Conservation (phyloP, 768 basidiomycete genomes). For the Pulveroboletus sp. region DNA sequence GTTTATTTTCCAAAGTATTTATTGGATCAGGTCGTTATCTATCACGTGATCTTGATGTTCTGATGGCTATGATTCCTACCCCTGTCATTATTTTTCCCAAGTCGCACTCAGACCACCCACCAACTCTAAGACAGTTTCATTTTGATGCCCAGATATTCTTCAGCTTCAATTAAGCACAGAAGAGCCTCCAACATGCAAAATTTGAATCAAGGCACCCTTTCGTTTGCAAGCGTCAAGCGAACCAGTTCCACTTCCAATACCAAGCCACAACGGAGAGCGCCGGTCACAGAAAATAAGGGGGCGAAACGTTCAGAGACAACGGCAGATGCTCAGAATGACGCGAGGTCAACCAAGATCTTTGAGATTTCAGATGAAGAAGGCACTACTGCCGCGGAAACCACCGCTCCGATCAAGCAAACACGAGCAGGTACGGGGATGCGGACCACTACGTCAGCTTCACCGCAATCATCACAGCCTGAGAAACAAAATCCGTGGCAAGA, state of each 20-base stretch:
- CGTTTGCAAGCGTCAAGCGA: constrained; percentile 45
- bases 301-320: constrained; percentile 2
- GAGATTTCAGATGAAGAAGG: constrained; percentile 22
- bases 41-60: constrained; percentile 8
- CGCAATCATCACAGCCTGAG: constrained; percentile 6
- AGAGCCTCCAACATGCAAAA: constrained; percentile 5
- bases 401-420: constrained; percentile 21
- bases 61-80: constrained; percentile 4
- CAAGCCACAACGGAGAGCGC: constrained; percentile 16
- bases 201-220: constrained; percentile 43
- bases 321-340: neutral
- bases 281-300: constrained; percentile 5
- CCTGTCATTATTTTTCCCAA: constrained; percentile 15
- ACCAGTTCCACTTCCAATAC: constrained; percentile 26
- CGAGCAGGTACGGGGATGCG: constrained; percentile 22
- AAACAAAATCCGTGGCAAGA: neutral
- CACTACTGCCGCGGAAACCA: neutral
- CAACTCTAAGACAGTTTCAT: neutral
- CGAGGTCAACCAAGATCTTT: neutral
- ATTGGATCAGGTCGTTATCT: too few species aligned
- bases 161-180: neutral
- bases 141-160: neutral
- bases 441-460: neutral
- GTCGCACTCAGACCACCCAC: neutral
- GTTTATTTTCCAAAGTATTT: too few species aligned